Base-by-base conservation (phyloP, 371 early-diverging fungal species). In the Rhizopus sp. region DNA sequence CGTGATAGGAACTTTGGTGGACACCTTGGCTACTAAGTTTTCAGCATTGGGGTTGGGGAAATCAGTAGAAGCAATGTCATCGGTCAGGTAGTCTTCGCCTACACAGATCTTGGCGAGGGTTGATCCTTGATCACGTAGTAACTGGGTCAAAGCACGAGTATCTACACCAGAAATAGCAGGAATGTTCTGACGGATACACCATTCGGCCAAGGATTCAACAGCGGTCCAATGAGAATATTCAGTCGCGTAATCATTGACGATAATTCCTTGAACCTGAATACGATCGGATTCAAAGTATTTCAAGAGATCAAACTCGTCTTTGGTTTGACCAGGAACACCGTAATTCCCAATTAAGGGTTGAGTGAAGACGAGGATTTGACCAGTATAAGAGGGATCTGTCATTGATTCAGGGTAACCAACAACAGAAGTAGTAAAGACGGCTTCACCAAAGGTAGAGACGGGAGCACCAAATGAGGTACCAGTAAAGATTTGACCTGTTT, bases 331-430 rank as follows among this genome's bases (percentile, higher is more conserved):
- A 7, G 96, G 96, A 3, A 95, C 95, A 66, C 97, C 97, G 73
- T 97, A 96, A 80, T 96, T 97, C 74, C 81, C 87, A 50, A 94
- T 77, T 52, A 94, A 78, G 16, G 95, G 95, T 74, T 90, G 93
- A 46, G 95, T 94, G 57, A 94, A 73, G 45, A 93, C 94, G 53
- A 98, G 73, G 66, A 98, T 93, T 80, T 98, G 96, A 13, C 96
- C 97, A 53, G 89, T 84, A 76, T 96, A 96, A 35, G 94, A 94
- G 32, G 97, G 97, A 79, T 98, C 97, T 10, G 97, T 97, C 75
- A 96, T 80, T 31, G 96, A 93, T 75, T 98, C 97, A 32, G 95
- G 93, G 73, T 96, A 98, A 45, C 69, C 78, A 37, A 78, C 78
- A 44, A 95, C 72, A 8, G 93, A 91, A 3, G 96, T 95, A 45